These are phyloP conservation scores for Uronychia setigera DNA, from an alignment of 73 alveolate genomes.

Conservation along the genomic window DNA sequence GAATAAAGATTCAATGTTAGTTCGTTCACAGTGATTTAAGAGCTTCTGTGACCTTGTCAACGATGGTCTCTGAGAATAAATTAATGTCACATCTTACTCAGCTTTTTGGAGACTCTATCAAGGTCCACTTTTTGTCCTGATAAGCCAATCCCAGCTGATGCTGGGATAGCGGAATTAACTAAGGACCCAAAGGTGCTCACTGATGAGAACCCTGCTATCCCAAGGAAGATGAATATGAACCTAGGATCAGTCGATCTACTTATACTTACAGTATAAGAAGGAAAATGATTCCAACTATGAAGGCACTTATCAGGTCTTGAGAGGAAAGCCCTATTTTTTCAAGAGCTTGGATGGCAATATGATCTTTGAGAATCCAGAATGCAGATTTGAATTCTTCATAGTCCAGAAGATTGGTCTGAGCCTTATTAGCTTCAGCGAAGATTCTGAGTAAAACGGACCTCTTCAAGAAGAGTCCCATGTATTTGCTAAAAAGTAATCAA, in stretches of 20 bases:
- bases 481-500: slow-evolving; percentile 6
- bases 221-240: slow-evolving; percentile 27
- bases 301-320: slow-evolving; percentile 6
- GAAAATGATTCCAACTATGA: slow-evolving; percentile 9
- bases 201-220: slow-evolving; percentile 18
- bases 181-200: slow-evolving; percentile 14
- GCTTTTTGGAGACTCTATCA: neutral
- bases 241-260: neutral
- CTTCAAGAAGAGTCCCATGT: slow-evolving; percentile 22
- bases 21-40: too few species aligned
- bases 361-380: neutral
- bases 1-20: too few species aligned
- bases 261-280: slow-evolving; percentile 7
- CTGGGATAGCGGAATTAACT: slow-evolving; percentile 17
- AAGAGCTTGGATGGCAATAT: slow-evolving; percentile 18
- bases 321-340: slow-evolving; percentile 13
- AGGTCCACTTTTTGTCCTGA: neutral
- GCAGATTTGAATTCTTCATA: slow-evolving; percentile 8
- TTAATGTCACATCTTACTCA: too few species aligned
- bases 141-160: slow-evolving; percentile 16
- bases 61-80: too few species aligned
- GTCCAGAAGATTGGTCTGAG: slow-evolving; percentile 4
- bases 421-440: slow-evolving; percentile 15
- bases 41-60: too few species aligned
- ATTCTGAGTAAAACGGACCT: neutral